These are phyloP conservation scores for Pezicula rhizophila DNA, from an alignment of 2,329 filamentous ascomycete genomes.

Conservation along the genomic window DNA sequence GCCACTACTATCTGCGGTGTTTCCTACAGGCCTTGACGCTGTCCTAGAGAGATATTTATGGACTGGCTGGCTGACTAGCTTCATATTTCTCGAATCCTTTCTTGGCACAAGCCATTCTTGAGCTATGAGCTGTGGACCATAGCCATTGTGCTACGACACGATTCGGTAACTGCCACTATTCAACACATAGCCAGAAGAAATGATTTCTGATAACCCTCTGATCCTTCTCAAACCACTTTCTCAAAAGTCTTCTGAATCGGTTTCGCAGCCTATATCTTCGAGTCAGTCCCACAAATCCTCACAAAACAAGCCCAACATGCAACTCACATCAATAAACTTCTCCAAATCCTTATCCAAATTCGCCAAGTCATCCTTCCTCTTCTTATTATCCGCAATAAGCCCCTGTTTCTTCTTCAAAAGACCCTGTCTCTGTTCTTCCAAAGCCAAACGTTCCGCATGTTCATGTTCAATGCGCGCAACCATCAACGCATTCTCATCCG, in stretches of 20 bases:
- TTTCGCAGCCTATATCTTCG: conserved; percentile 62
- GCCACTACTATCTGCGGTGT: no score
- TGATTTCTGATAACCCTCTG: not conserved
- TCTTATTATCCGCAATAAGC: conserved; percentile 74
- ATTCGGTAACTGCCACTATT: not conserved
- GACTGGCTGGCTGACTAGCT: no score
- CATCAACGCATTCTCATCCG: conserved; percentile 77
- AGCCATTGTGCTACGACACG: not conserved
- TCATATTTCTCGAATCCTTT: no score
- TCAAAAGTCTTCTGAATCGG: conserved; percentile 83
- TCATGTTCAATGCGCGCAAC: conserved; percentile 88
- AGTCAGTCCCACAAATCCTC: conserved; percentile 1
- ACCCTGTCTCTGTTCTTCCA: conserved; percentile 79
- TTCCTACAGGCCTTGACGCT: no score
- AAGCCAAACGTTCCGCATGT: conserved; percentile 70
- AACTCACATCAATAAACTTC: conserved; percentile 79
- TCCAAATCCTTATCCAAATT: conserved; percentile 89
- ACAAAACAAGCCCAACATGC: not conserved
- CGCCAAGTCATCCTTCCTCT: conserved; percentile 85
- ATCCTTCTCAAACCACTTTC: conserved; percentile 44
- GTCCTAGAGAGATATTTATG: no score
- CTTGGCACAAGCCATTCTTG: no score
- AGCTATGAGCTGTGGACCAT: no score
- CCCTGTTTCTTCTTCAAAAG: conserved; percentile 67
- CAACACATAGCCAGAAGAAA: not conserved